Evolutionary conservation across 352 stramenopile species (phyloP), one percentile per base, ranked within the genome.

Genomic region (Phytophthora kernoviae): DNA sequence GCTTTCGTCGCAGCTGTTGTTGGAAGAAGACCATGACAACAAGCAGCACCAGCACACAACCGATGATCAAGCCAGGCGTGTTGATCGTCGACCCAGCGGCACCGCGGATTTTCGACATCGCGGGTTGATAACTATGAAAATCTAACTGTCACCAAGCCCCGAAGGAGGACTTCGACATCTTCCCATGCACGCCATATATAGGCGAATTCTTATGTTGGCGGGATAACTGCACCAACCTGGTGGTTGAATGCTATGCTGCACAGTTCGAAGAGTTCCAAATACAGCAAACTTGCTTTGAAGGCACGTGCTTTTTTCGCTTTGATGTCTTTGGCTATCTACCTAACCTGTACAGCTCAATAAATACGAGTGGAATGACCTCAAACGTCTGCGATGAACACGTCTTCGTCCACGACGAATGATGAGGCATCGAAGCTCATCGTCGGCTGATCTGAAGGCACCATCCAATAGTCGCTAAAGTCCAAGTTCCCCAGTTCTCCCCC

Each of bases 101-200:
- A 7, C 68, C 61, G 33, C 75, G 71, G 61, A 88, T 72, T 26
- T 69, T 59, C 26, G 67, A 59, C 78, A 84, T 84, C 22, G 40
- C 36, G n/a, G 9, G n/a, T 49, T 30, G 22, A 37, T 62, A 32
- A 49, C 32, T 36, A 26, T 2, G 39, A 6, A 30, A 30, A 30
- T 30, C 24, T 7, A 30, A 30, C 24, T 30, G 24, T 30, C 24
- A 30, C 24, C 24, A 30, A 6, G 24, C 24, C 6, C 24, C 24
- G 6, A 3, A 30, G 24, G 6, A 30, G 6, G 24, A 30, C 24
- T 30, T 30, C n/a, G n/a, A n/a, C n/a, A n/a, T n/a, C n/a, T n/a
- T n/a, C n/a, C 24, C 24, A 30, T 7, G 24, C 24, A 30, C 24
- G 33, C 33, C 33, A 43, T 43, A 24, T 48, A 33, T 48, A 48